Percentiles rank a stretch among this genome's conserved stretches.
phyloP scores from a whole-genome alignment of 805 yeast genomes.

The Candida nitratophila region DNA sequence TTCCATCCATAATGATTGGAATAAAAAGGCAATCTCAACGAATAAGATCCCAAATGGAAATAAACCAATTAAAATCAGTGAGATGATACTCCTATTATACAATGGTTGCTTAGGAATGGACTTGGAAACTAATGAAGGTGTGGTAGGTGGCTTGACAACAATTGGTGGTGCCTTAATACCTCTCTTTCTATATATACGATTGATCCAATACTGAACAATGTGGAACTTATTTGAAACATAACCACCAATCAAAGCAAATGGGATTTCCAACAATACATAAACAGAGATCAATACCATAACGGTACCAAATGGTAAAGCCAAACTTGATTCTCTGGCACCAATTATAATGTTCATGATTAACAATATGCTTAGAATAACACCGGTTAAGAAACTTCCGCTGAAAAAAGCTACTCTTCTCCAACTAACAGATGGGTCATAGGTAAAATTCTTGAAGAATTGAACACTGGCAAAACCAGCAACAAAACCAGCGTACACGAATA shows the following conservation, averaged over 20 bases:
- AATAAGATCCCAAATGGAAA: slow-evolving; percentile 78
- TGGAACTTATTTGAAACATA: slow-evolving; percentile 25
- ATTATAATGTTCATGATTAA: slow-evolving; percentile 58
- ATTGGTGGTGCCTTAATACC: neutral
- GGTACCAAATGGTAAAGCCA: slow-evolving; percentile 75
- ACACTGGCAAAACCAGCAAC: slow-evolving; percentile 71
- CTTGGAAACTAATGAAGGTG: slow-evolving; percentile 3
- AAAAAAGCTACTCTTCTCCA: slow-evolving; percentile 33
- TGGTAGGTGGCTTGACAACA: slow-evolving; percentile 3
- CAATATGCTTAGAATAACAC: slow-evolving; percentile 39
- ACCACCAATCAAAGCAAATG: slow-evolving; percentile 73
- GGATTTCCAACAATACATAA: slow-evolving; percentile 63
- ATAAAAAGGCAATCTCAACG: slow-evolving; percentile 66
- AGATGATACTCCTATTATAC: slow-evolving; percentile 24
- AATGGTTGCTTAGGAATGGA: slow-evolving; percentile 31
- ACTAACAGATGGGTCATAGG: slow-evolving; percentile 31
- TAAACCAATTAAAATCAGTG: slow-evolving; percentile 51
- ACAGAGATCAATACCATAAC: slow-evolving; percentile 50
- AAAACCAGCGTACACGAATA: slow-evolving; percentile 64
- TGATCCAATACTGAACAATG: slow-evolving; percentile 7
- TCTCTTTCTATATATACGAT: slow-evolving; percentile 7
- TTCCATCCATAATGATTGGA: slow-evolving; percentile 74
- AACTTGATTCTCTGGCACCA: slow-evolving; percentile 70
- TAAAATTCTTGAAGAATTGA: slow-evolving; percentile 50
- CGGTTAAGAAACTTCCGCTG: slow-evolving; percentile 45